Evolutionary conservation across 768 basidiomycete genomes (phyloP).

Genomic region (Rhodotorula babjevae): DNA sequence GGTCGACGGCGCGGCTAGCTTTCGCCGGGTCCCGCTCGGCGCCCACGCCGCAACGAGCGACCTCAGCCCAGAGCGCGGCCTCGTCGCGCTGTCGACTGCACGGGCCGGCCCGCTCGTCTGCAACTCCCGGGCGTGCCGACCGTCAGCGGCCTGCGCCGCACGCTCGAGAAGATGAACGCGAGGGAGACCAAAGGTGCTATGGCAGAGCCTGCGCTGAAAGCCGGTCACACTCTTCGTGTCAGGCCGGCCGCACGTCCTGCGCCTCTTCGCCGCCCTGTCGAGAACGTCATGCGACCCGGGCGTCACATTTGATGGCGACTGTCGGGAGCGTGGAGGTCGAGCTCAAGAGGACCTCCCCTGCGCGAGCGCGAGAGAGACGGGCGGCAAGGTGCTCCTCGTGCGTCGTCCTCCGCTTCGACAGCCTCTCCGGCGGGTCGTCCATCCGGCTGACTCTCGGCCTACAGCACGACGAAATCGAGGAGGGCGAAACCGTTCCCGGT

Average conservation of each 20-base stretch:
- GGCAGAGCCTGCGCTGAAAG: constrained; percentile 77
- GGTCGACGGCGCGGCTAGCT: constrained; percentile 91
- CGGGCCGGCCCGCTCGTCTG: constrained; percentile 38
- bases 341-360: constrained; percentile 63
- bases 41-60: constrained; percentile 8
- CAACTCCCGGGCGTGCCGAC: constrained; percentile 90
- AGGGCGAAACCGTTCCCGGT: constrained; percentile 82
- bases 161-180: constrained; percentile 71
- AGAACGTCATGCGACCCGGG: constrained; percentile 98
- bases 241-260: constrained; percentile 57
- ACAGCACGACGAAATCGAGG: constrained; percentile 83
- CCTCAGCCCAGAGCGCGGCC: neutral
- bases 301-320: constrained; percentile 74
- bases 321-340: constrained; percentile 77
- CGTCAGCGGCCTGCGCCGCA: constrained; percentile 74
- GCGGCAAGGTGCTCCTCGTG: constrained; percentile 72
- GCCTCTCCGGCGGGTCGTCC: constrained; percentile 70
- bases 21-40: constrained; percentile 67
- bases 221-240: constrained; percentile 81
- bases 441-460: constrained; percentile 40
- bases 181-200: constrained; percentile 67
- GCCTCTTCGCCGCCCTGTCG: constrained; percentile 76
- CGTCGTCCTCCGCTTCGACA: constrained; percentile 50
- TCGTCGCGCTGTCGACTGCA: neutral
- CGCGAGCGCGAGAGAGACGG: constrained; percentile 60